Percentiles rank a stretch among this genome's conserved stretches.
phyloP scores from a whole-genome alignment of 495 filamentous ascomycete genomes.

The Neurospora sp. region DNA sequence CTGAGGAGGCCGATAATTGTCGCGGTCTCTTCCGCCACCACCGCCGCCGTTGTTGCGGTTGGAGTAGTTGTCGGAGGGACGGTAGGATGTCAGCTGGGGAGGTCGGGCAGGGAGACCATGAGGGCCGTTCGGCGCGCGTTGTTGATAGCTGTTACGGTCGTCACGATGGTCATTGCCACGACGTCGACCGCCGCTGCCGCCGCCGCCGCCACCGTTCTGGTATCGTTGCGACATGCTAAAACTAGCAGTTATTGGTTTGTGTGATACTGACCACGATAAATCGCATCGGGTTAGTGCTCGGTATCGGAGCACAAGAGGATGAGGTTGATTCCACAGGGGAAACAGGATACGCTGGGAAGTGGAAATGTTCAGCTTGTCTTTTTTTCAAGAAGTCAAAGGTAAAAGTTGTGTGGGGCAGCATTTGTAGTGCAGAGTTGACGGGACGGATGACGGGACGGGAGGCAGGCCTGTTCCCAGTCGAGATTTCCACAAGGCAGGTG shows the following conservation, averaged over 20 bases:
- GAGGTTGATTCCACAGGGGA: not conserved
- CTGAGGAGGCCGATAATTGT: slow-evolving; percentile 27
- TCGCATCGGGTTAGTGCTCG: not conserved
- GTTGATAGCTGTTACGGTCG: not conserved
- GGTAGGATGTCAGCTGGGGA: not conserved
- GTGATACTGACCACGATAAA: not conserved
- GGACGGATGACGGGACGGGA: not conserved
- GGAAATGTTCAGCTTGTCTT: not conserved
- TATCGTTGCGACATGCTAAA: not conserved
- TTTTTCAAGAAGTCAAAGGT: not conserved
- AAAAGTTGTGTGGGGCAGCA: not conserved
- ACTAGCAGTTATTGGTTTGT: not conserved
- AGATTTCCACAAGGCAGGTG: not conserved
- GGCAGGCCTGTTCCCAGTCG: not conserved
- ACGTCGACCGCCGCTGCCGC: not conserved
- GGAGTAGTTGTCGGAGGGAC: not conserved
- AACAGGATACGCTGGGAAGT: not conserved
- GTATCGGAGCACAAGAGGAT: not conserved
- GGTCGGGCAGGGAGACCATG: not conserved
- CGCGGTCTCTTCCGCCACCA: not conserved
- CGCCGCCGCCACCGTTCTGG: not conserved
- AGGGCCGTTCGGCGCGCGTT: slow-evolving; percentile 1
- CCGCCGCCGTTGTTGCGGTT: slow-evolving; percentile 2
- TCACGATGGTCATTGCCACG: slow-evolving; percentile 5
- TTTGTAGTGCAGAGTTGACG: not conserved